Percentiles rank a stretch among this genome's conserved stretches.
phyloP scores from a whole-genome alignment of 768 basidiomycete species.

The Boletus reticulatus region DNA sequence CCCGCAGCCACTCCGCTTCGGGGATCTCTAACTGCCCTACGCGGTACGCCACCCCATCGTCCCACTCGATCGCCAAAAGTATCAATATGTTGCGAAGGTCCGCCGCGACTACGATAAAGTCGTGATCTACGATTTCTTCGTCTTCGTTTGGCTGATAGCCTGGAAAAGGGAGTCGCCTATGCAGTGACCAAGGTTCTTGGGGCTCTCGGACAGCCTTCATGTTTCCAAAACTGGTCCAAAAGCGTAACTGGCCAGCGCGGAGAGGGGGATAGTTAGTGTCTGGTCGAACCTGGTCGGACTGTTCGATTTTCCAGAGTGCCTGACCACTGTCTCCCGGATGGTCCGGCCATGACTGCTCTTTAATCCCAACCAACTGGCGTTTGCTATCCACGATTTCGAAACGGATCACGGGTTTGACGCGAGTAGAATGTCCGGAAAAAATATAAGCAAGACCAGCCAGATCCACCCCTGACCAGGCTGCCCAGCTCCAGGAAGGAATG shows the following conservation, averaged over 20 bases:
- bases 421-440: not conserved
- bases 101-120: conserved; percentile 13
- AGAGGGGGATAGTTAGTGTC: not conserved
- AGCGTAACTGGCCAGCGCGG: conserved; percentile 6
- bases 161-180: not conserved
- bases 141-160: not conserved
- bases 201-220: not conserved
- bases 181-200: too few species aligned
- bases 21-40: too few species aligned
- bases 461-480: not conserved
- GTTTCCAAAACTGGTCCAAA: conserved; percentile 16
- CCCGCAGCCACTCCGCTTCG: too few species aligned
- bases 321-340: not conserved
- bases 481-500: conserved; percentile 22
- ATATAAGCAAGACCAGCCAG: not conserved
- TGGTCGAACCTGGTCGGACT: not conserved
- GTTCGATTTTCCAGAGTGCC: too few species aligned
- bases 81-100: not conserved
- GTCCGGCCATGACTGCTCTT: not conserved
- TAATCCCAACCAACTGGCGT: not conserved
- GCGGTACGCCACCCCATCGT: conserved; percentile 15
- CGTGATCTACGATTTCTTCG: not conserved
- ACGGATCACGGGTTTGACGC: not conserved
- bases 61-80: conserved; percentile 16
- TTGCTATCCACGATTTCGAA: conserved; percentile 9